These are phyloP conservation scores for Podila minutissima DNA, from an alignment of 192 early-diverging fungal genomes.

Conservation along the genomic window DNA sequence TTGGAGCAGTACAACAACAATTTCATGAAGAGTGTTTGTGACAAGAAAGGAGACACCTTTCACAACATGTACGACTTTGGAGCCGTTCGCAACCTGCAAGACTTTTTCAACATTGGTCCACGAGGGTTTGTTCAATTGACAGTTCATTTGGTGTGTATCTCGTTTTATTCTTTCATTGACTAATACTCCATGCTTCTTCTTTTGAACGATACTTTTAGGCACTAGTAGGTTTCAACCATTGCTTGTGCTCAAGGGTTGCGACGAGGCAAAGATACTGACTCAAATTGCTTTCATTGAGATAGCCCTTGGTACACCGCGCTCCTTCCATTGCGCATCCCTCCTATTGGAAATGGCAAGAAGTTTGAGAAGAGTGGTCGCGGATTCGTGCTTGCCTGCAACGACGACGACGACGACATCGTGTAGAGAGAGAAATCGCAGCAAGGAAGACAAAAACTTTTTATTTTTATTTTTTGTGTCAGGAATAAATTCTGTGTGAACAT, in stretches of 20 bases:
- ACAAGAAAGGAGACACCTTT: constrained; percentile 53
- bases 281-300: neutral
- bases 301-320: constrained; percentile 61
- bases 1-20: constrained; percentile 67
- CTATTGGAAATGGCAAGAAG: constrained; percentile 52
- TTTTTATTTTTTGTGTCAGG: no score
- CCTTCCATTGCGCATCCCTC: constrained; percentile 56
- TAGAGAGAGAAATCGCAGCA: no score
- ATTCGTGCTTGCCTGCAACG: constrained; percentile 8
- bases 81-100: constrained; percentile 40
- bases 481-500: no score
- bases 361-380: constrained; percentile 39
- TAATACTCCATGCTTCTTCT: neutral
- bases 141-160: neutral
- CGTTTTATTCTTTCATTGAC: neutral
- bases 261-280: neutral
- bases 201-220: neutral
- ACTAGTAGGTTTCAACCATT: constrained; percentile 50
- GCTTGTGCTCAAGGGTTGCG: neutral
- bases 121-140: neutral
- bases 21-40: constrained; percentile 52
- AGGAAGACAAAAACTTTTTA: no score
- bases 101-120: constrained; percentile 62
- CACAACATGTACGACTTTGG: constrained; percentile 56
- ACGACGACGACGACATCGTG: constrained; percentile 4